A percentile compares a stretch with the other conserved stretches of the same genome.
phyloP scores from a whole-genome alignment of 495 filamentous ascomycete genomes.

The Parathielavia hyrcaniae region DNA sequence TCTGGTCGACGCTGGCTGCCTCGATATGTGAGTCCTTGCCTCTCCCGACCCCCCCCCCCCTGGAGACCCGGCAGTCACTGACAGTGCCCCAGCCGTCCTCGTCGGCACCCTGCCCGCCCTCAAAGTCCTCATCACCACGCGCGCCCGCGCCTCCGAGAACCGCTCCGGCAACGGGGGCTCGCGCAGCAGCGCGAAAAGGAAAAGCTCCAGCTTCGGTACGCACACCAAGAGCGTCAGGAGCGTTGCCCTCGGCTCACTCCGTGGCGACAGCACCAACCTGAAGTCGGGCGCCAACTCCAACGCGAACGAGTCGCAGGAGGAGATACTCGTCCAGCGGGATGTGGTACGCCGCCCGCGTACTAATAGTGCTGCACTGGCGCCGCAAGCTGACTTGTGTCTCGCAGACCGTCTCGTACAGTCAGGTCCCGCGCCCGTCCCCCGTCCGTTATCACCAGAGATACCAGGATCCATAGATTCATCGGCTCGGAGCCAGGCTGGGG shows the following conservation, averaged over 20 bases:
- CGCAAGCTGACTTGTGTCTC: neutral
- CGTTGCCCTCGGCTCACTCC: slow-evolving; percentile 9
- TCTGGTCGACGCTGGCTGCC: slow-evolving; percentile 35
- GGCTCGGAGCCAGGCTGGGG: neutral
- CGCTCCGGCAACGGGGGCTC: slow-evolving; percentile 13
- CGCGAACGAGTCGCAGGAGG: slow-evolving; percentile 17
- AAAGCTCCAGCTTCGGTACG: slow-evolving; percentile 5
- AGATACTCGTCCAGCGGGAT: slow-evolving; percentile 17
- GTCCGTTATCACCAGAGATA: slow-evolving; percentile 6
- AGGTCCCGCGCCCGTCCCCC: slow-evolving; percentile 1
- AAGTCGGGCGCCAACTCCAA: neutral
- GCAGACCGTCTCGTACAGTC: slow-evolving; percentile 14
- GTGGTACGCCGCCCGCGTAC: neutral
- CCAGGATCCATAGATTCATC: neutral
- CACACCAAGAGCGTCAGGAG: slow-evolving; percentile 4
- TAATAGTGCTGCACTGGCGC: too few species aligned
- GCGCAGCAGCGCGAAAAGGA: slow-evolving; percentile 16
- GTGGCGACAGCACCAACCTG: neutral
- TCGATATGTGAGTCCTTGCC: slow-evolving; percentile 29
- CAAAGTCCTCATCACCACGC: slow-evolving; percentile 50
- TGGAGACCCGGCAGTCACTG: neutral
- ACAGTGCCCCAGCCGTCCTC: slow-evolving; percentile 35
- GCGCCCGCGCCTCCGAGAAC: slow-evolving; percentile 32
- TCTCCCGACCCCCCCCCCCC: neutral
- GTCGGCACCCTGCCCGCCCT: slow-evolving; percentile 47